Evolutionary conservation across 495 filamentous ascomycete species (phyloP).

Genomic region (Hypoxylon fuscum): DNA sequence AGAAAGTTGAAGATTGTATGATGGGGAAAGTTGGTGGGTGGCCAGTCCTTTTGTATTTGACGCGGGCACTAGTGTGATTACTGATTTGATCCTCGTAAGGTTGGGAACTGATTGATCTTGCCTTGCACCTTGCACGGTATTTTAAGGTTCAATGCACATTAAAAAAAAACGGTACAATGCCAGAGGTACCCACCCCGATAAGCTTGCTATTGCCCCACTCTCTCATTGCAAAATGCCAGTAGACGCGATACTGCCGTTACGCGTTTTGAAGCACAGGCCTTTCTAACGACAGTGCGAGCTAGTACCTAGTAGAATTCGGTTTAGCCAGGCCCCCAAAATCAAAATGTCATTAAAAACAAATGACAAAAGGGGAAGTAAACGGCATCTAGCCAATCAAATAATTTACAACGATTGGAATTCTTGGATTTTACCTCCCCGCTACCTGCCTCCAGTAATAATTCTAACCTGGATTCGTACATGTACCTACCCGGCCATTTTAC

Average conservation of each 20-base stretch:
- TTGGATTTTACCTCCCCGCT: conserved; percentile 1
- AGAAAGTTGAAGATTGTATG: conserved; percentile 55
- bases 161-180: conserved; percentile 15
- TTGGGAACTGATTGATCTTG: conserved; percentile 54
- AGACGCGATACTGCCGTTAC: conserved; percentile 30
- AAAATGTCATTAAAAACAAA: conserved; percentile 23
- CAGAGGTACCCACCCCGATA: conserved; percentile 18
- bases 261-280: conserved; percentile 30
- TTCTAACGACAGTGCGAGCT: conserved; percentile 3
- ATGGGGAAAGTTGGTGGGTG: conserved; percentile 57
- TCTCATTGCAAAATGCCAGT: conserved; percentile 16
- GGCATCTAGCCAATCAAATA: conserved; percentile 30
- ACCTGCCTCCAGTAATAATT: conserved; percentile 3
- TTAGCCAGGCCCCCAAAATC: conserved; percentile 3
- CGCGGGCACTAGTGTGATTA: conserved; percentile 55
- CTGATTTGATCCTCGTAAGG: conserved; percentile 53
- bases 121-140: conserved; percentile 31
- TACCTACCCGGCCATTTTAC: conserved; percentile 1
- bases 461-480: too few species aligned
- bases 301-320: background rate
- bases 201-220: conserved; percentile 20
- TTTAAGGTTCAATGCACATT: too few species aligned
- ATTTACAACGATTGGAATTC: conserved; percentile 16
- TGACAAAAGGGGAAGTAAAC: conserved; percentile 28
- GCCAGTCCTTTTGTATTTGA: conserved; percentile 61